Conservation (phyloP, 192 early-diverging fungal genomes). For the Rhizophlyctis rosea region DNA sequence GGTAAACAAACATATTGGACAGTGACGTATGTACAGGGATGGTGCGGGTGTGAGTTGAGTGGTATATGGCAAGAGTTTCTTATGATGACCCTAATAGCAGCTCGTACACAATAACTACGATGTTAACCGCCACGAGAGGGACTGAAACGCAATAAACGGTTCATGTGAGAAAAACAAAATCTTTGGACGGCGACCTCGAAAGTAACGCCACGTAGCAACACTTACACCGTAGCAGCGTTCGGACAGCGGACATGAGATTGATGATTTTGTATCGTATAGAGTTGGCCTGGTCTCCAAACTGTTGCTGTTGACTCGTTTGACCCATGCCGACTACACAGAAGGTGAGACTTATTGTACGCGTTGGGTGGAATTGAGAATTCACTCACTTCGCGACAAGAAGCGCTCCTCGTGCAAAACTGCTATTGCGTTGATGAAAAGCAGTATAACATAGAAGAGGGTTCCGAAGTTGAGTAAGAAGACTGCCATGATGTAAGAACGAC, state of each 20-base stretch:
- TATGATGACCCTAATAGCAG: constrained; percentile 77
- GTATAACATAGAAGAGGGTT: constrained; percentile 70
- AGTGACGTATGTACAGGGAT: no score
- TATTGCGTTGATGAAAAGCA: constrained; percentile 84
- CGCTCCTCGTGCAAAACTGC: constrained; percentile 90
- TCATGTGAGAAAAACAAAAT: not conserved
- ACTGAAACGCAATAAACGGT: constrained; percentile 43
- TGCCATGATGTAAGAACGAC: no score
- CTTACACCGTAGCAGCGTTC: constrained; percentile 85
- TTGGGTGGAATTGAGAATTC: not conserved
- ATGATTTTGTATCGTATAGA: constrained; percentile 78
- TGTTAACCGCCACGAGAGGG: constrained; percentile 77
- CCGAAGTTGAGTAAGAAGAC: constrained; percentile 60
- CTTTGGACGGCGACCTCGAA: not conserved
- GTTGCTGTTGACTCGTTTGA: constrained; percentile 48
- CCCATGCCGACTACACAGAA: constrained; percentile 63
- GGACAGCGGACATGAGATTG: constrained; percentile 84
- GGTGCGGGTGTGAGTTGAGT: no score
- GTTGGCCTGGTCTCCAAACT: constrained; percentile 63
- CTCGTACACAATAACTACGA: constrained; percentile 77
- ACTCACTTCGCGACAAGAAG: constrained; percentile 84
- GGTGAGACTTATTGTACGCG: not conserved
- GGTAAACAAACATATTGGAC: no score
- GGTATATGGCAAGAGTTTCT: no score
- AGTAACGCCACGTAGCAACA: not conserved